These are phyloP conservation scores for Bonnemaisonia californica DNA, from an alignment of 31 red algal species.

Conservation along the genomic window DNA sequence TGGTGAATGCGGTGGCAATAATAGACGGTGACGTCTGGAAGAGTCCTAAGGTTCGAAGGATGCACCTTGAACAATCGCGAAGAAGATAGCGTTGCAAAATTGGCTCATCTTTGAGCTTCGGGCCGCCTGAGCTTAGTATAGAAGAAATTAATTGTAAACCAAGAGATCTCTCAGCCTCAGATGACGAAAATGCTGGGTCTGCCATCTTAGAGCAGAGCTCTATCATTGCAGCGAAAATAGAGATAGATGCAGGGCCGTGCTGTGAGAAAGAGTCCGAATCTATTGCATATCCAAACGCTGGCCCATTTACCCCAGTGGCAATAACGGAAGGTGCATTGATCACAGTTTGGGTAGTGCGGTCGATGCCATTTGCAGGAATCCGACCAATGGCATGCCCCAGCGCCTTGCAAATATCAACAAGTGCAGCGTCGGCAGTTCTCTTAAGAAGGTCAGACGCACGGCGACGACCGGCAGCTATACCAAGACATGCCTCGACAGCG, in stretches of 20 bases:
- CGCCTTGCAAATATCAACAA: slow-evolving; percentile 57
- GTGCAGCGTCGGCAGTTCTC: slow-evolving; percentile 57
- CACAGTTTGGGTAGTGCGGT: background rate
- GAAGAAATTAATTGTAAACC: slow-evolving; percentile 75
- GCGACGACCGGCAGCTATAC: slow-evolving; percentile 67
- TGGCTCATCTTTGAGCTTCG: slow-evolving; percentile 23
- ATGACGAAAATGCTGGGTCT: slow-evolving; percentile 63
- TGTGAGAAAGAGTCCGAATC: slow-evolving; percentile 67
- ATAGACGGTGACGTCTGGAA: slow-evolving; percentile 54
- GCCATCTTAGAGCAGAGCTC: slow-evolving; percentile 76
- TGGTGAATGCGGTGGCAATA: slow-evolving; percentile 63
- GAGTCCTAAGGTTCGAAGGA: slow-evolving; percentile 56
- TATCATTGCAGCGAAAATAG: slow-evolving; percentile 48
- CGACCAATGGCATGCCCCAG: slow-evolving; percentile 22
- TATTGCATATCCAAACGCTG: slow-evolving; percentile 58
- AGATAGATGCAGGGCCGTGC: slow-evolving; percentile 59
- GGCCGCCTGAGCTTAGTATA: slow-evolving; percentile 51
- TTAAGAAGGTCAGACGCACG: slow-evolving; percentile 73
- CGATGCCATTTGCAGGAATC: background rate
- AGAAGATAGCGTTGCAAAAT: slow-evolving; percentile 51
- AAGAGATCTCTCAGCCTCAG: slow-evolving; percentile 59
- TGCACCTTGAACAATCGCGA: slow-evolving; percentile 50
- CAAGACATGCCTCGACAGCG: slow-evolving; percentile 65
- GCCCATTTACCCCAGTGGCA: slow-evolving; percentile 36
- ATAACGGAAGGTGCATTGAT: slow-evolving; percentile 5